These are phyloP conservation scores for Diplocarpon rosae DNA, from an alignment of 2,329 filamentous ascomycete species.

Conservation along the genomic window DNA sequence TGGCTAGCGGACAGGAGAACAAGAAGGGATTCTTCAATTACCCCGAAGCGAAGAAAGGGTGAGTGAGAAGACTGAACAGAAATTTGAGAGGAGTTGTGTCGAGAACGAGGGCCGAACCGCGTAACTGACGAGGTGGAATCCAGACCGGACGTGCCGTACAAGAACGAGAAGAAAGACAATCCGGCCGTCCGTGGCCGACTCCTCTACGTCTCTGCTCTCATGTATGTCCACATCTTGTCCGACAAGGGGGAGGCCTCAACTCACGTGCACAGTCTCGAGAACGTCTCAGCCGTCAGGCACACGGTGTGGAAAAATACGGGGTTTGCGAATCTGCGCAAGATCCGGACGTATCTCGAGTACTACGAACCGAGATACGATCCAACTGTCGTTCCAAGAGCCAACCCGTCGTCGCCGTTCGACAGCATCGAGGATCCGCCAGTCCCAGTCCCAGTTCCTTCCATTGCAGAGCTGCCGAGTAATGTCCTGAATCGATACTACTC, in stretches of 20 bases:
- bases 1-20: constrained; percentile 6
- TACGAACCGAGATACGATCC: constrained; percentile 15
- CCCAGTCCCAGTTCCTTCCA: not conserved
- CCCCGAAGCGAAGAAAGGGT: constrained; percentile 11
- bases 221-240: constrained; percentile 4
- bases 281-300: constrained; percentile 7
- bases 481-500: constrained; percentile 45
- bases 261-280: constrained; percentile 13
- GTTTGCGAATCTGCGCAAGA: constrained; percentile 11
- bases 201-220: constrained; percentile 7
- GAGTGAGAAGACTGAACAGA: not conserved
- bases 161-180: constrained; percentile 12
- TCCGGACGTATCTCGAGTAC: constrained; percentile 13
- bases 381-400: constrained; percentile 10
- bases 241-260: not conserved
- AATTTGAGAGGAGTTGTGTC: not conserved
- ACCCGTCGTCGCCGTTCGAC: constrained; percentile 3
- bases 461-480: not conserved
- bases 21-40: constrained; percentile 8
- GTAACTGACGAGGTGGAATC: constrained; percentile 3
- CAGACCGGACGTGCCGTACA: constrained; percentile 13
- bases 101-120: not conserved
- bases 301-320: constrained; percentile 16
- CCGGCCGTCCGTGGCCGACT: constrained; percentile 11
- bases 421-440: constrained; percentile 3